Base-by-base conservation (phyloP, 2,329 filamentous ascomycete genomes). In the Monosporascus sp. region DNA sequence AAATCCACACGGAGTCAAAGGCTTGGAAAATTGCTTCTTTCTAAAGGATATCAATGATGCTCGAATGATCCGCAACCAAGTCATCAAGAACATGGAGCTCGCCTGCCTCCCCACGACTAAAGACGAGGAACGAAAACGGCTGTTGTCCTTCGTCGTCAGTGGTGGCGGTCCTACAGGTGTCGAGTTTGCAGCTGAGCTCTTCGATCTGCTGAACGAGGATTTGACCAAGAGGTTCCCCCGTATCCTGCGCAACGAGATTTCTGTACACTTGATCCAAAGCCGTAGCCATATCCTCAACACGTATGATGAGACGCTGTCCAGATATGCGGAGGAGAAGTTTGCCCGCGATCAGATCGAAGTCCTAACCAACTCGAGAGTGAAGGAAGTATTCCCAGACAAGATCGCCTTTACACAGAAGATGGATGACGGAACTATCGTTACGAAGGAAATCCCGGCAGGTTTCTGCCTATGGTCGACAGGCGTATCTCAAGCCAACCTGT, bases 391-490 rank as follows among this genome's bases (percentile, higher is more conserved):
- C 44, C 70, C 81, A 0, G 91, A 97, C 69, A 88, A 84, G 65
- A 96, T 99, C 55, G 72, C 96, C 24, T 99, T 96, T 73, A 88
- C 87, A 0, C 92, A 99, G 69, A 87, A 89, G 65, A 78, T 79
- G 48, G 82, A 88, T 3, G 77, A 91, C 51, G 91, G 91, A 44
- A 82, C 84, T 31, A 71, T 86, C 0, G 63, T 96, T n/a, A 88
- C 85, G 24, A 99, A 99, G 70, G 94, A 99, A 65, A 83, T 99
- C 0, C 93, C 94, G 0, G 92, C 91, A 78, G 94, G 91, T 27
- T 96, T 99, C 75, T 97, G 94, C 64, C 78, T 99, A 16, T 99
- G 94, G 94, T 97, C 94, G 0, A 99, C 94, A 0, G 94, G 94
- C 56, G 93, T 99, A 43, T 79, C 92, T 0, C 94, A 96, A 68